Percentiles rank a stretch among this genome's conserved stretches.
Conservation (phyloP, 2,329 filamentous ascomycete species). For the Aureobasidium sp. region DNA sequence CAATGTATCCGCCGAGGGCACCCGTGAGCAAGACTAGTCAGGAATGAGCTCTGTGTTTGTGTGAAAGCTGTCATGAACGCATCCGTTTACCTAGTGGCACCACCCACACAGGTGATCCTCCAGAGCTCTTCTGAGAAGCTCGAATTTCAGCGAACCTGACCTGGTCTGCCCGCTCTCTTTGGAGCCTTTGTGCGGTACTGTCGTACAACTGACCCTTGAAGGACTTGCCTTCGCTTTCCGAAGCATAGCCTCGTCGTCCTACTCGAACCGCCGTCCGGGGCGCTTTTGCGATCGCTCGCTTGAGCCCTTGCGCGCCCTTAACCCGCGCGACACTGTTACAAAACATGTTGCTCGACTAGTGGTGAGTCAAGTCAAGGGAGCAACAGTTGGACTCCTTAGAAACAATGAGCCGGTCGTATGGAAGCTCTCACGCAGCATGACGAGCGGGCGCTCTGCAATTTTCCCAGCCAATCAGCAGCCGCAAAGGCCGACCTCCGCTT, state of each 20-base stretch:
- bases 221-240: slow-evolving; percentile 26
- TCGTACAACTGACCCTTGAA: slow-evolving; percentile 58
- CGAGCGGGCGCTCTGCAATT: not conserved
- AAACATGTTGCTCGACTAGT: not conserved
- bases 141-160: slow-evolving; percentile 39
- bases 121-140: slow-evolving; percentile 25
- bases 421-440: slow-evolving; percentile 3
- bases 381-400: not conserved
- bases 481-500: not conserved
- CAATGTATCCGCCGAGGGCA: slow-evolving; percentile 48
- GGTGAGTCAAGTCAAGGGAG: not conserved
- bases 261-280: not conserved
- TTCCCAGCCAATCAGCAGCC: slow-evolving; percentile 1
- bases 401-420: not conserved
- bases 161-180: slow-evolving; percentile 53
- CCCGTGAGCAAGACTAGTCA: slow-evolving; percentile 45
- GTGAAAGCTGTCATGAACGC: too few relatives aligned
- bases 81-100: slow-evolving; percentile 30
- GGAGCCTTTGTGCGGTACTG: slow-evolving; percentile 52
- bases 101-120: slow-evolving; percentile 25
- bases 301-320: not conserved
- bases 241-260: slow-evolving; percentile 16
- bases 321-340: not conserved
- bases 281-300: not conserved
- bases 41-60: slow-evolving; percentile 27